Conservation (phyloP, 257 asterid genomes). For the Solanum medicagineum region DNA sequence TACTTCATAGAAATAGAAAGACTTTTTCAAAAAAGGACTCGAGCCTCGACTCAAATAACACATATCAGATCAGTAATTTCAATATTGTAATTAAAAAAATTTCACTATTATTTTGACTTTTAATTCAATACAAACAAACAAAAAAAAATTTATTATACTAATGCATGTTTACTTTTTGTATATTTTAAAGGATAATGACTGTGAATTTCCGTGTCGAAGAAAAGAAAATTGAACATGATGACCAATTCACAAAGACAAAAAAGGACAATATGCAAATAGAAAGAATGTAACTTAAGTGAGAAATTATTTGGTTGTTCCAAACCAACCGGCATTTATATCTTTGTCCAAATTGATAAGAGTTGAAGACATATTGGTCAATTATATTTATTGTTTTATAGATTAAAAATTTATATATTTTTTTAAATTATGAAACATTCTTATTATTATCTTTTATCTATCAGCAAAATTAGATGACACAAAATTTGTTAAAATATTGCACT, state of each 20-base stretch:
- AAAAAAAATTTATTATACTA: neutral
- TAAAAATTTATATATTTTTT: neutral
- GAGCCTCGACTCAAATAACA: neutral
- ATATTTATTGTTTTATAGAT: neutral
- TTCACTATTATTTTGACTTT: neutral
- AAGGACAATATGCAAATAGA: neutral
- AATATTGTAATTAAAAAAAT: neutral
- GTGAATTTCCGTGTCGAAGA: rapidly evolving
- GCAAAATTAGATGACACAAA: neutral
- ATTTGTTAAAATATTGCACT: neutral
- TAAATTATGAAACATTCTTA: neutral
- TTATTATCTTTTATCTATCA: neutral
- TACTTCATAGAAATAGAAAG: too few species aligned
- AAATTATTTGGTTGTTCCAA: neutral
- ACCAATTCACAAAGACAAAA: neutral
- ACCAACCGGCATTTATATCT: neutral
- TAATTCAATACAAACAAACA: neutral
- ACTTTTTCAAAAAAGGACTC: neutral
- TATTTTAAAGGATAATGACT: neutral
- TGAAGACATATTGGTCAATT: neutral
- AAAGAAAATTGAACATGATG: neutral
- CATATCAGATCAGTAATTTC: neutral
- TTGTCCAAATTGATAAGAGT: neutral
- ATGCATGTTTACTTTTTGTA: neutral
- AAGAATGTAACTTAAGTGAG: neutral